Percentiles rank a stretch among this genome's conserved stretches.
Conservation (phyloP, 139 green algal species). For the Chlamydomonas sp. region DNA sequence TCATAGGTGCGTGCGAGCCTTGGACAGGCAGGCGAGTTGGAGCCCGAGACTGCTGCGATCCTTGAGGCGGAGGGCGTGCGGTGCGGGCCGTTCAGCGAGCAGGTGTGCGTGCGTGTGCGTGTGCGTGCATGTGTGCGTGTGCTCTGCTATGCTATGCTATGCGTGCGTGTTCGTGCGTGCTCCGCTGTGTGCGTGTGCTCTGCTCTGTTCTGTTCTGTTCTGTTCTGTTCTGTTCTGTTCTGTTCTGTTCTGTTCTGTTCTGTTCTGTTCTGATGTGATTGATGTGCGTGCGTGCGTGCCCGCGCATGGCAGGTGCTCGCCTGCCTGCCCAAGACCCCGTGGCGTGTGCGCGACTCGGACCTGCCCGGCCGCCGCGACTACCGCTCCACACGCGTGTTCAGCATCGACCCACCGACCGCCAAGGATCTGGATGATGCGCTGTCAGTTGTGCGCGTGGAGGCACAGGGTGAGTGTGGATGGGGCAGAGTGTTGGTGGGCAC, state of each 20-base stretch:
- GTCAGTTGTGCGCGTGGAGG: conserved; percentile 34
- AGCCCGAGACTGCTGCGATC: conserved; percentile 61
- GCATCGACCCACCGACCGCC: conserved; percentile 76
- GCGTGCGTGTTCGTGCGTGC: too few species aligned
- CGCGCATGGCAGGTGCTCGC: conserved; percentile 54
- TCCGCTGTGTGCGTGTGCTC: too few species aligned
- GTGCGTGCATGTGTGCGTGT: too few species aligned
- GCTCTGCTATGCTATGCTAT: too few species aligned
- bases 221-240: too few species aligned
- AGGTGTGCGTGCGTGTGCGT: too few species aligned
- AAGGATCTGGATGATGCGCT: conserved; percentile 82
- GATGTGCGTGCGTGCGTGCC: not conserved
- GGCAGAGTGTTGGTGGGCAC: too few species aligned
- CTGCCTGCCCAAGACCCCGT: conserved; percentile 74
- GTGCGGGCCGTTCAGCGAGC: not conserved
- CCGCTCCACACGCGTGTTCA: conserved; percentile 57
- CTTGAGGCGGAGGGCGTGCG: conserved; percentile 35
- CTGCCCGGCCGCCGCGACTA: not conserved
- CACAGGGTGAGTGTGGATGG: not conserved
- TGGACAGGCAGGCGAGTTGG: conserved; percentile 56
- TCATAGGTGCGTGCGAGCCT: not conserved
- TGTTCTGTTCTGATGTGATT: too few species aligned
- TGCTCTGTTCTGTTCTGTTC: too few species aligned
- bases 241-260: too few species aligned
- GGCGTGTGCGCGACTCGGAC: conserved; percentile 44